A percentile compares a stretch with the other conserved stretches of the same genome.
Conservation (phyloP, 2,329 filamentous ascomycete genomes). For the Xylaria sp. region DNA sequence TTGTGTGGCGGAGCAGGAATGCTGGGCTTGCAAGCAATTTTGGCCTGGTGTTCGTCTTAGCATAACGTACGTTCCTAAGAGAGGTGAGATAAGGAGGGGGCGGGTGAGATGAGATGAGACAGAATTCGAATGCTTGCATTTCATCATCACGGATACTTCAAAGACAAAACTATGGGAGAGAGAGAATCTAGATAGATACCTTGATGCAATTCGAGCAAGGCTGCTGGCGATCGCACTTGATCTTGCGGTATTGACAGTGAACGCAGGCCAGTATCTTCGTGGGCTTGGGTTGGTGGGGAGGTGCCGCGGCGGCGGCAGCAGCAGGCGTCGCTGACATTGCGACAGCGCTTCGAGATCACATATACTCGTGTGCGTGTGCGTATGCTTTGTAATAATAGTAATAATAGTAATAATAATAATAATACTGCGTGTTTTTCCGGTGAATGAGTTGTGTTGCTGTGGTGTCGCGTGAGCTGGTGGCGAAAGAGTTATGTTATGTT, state of each 20-base stretch:
- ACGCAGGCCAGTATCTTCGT: conserved; percentile 61
- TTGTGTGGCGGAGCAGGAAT: conserved; percentile 36
- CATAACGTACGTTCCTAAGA: background rate
- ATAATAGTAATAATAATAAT: no score
- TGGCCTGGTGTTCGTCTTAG: conserved; percentile 34
- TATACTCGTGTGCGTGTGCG: background rate
- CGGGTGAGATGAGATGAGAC: conserved; percentile 5
- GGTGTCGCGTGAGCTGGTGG: background rate
- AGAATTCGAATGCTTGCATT: background rate
- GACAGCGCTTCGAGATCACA: conserved; percentile 6
- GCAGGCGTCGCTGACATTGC: conserved; percentile 33
- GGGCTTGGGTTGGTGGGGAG: conserved; percentile 35
- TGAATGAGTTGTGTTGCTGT: background rate
- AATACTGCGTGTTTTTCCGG: no score
- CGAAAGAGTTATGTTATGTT: background rate
- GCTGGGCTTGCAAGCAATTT: conserved; percentile 39
- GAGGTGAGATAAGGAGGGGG: background rate
- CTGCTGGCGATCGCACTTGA: conserved; percentile 69
- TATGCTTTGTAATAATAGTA: background rate
- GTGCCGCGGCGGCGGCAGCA: conserved; percentile 24
- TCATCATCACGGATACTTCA: background rate
- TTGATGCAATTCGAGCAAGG: conserved; percentile 67
- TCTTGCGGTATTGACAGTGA: conserved; percentile 72
- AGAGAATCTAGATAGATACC: conserved; percentile 36
- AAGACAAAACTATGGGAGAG: background rate